Evolutionary conservation across 805 yeast genomes (phyloP).

Genomic region (Ogataea corticis): DNA sequence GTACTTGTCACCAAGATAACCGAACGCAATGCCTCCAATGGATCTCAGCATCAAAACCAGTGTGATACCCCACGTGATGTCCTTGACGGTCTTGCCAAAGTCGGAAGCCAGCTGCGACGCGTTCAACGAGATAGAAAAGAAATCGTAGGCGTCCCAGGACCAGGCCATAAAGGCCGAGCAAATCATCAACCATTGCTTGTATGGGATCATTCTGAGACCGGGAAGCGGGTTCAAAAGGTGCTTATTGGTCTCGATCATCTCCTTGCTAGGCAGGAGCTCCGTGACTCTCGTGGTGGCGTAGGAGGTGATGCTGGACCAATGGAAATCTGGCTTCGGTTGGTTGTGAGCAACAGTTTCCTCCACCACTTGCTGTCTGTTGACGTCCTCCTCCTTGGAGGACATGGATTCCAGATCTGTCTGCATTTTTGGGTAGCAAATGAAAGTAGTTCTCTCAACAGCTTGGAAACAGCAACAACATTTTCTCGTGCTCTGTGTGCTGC

Average conservation of each 20-base stretch:
- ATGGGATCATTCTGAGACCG: slow-evolving; percentile 47
- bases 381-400: slow-evolving; percentile 11
- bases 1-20: slow-evolving; percentile 56
- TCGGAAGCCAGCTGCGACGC: slow-evolving; percentile 47
- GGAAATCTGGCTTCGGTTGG: slow-evolving; percentile 31
- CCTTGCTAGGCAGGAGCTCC: slow-evolving; percentile 49
- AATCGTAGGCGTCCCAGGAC: slow-evolving; percentile 70
- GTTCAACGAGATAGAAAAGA: slow-evolving; percentile 56
- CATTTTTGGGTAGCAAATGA: slow-evolving; percentile 2
- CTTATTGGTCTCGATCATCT: slow-evolving; percentile 35
- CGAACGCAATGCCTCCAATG: slow-evolving; percentile 64
- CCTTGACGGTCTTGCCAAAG: slow-evolving; percentile 46
- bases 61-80: slow-evolving; percentile 67
- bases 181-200: slow-evolving; percentile 59
- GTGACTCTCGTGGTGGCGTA: slow-evolving; percentile 50
- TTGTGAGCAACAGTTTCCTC: neutral
- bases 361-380: slow-evolving; percentile 3
- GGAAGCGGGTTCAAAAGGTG: slow-evolving; percentile 64
- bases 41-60: slow-evolving; percentile 68
- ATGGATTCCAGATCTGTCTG: slow-evolving; percentile 16
- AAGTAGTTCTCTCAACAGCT: no score
- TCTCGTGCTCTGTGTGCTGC: neutral
- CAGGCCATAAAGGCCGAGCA: slow-evolving; percentile 55
- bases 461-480: neutral
- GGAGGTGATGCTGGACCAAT: slow-evolving; percentile 30